Base-by-base conservation (phyloP, 225 moss, liverwort and hornwort genomes). In the Ulota crispa region DNA sequence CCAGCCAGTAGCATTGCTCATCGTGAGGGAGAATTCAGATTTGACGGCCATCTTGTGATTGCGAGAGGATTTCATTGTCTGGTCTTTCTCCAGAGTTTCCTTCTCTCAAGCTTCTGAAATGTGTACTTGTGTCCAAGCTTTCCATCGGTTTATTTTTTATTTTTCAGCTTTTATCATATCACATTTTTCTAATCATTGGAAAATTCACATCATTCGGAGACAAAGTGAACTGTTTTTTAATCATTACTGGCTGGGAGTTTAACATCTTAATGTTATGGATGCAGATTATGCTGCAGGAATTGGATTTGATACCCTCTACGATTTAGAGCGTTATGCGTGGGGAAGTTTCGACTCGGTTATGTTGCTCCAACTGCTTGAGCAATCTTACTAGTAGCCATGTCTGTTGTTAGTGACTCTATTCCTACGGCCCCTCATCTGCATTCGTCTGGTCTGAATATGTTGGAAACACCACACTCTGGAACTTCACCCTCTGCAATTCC, bases 401-500 rank as follows among this genome's bases (percentile, higher is more conserved):
- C 83, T 37, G 78, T 70, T n/a, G 57, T 77, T 54, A 77, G 77
- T 83, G 76, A 80, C 72, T 76, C 82, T 47, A 28, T 30, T 53
- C 61, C 72, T 39, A 59, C 65, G 64, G 31, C 65, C 9, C 59
- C 76, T 68, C 76, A 79, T 60, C 74, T 83, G 72, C 80, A 52
- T 78, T 77, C 50, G 14, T 64, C 81, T 57, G 69, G 64, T 70
- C 47, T 50, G 41, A 77, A 73, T 57, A 77, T 81, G 79, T 63
- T 78, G 53, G 75, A 63, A 47, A 75, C 65, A 34, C 63, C 31
- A 32, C 76, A 55, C 23, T n/a, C 54, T 52, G 76, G 24, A 66
- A 28, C 70, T 83, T 67, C 72, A 56, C 36, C 87, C n/a, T 82
- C 74, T 73, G 72, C 72, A 68, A 36, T 31, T 76, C 63, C 62